Conservation (phyloP, 2,329 filamentous ascomycete genomes). For the Exserohilum rostratum region DNA sequence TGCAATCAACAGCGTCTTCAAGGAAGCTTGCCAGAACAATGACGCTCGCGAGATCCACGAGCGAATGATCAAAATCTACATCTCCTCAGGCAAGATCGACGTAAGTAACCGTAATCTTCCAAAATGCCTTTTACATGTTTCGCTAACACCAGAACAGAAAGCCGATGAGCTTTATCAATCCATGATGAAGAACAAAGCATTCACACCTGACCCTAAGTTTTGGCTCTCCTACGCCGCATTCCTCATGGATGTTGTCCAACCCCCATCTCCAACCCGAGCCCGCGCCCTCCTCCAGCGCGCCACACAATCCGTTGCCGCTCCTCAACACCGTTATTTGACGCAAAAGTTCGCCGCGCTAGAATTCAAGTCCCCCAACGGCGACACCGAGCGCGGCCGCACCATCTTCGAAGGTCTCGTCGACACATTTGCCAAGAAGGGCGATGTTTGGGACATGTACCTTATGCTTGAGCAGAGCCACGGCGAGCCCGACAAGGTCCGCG, state of each 20-base stretch:
- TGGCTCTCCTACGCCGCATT: conserved; percentile 97
- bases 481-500: conserved; percentile 65
- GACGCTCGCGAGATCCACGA: conserved; percentile 89
- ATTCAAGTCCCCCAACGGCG: conserved; percentile 81
- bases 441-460: conserved; percentile 90
- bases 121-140: conserved; percentile 9
- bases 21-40: conserved; percentile 91
- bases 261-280: conserved; percentile 75
- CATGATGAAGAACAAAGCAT: conserved; percentile 82
- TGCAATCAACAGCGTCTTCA: conserved; percentile 83
- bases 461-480: conserved; percentile 76
- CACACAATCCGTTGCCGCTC: conserved; percentile 76
- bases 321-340: conserved; percentile 75
- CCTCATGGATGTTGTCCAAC: conserved; percentile 74
- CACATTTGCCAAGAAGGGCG: conserved; percentile 85
- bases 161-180: conserved; percentile 86
- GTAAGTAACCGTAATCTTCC: conserved; percentile 59
- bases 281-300: conserved; percentile 82
- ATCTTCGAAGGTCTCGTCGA: conserved; percentile 88
- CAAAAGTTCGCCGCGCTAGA: conserved; percentile 90
- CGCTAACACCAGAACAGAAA: conserved; percentile 62
- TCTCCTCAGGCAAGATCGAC: conserved; percentile 83
- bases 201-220: conserved; percentile 76
- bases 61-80: conserved; percentile 90
- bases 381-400: conserved; percentile 89